Conservation (phyloP, 305 asterid genomes). For the Fraxinus dipetala region DNA sequence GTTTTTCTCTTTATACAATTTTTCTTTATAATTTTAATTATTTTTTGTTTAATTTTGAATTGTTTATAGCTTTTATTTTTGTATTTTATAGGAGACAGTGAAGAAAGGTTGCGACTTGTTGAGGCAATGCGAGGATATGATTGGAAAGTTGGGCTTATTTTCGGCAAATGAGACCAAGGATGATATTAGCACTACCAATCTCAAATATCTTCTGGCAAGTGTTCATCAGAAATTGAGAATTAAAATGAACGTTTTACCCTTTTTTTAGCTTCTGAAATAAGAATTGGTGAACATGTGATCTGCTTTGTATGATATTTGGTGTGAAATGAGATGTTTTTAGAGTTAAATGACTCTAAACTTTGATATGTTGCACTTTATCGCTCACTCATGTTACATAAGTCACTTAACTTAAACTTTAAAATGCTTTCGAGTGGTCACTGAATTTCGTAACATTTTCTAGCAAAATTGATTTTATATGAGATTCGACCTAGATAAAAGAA, state of each 20-base stretch:
- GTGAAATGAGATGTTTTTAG: neutral
- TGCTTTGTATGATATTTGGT: neutral
- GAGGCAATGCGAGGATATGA: conserved; percentile 81
- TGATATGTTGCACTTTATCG: neutral
- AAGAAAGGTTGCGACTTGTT: conserved; percentile 64
- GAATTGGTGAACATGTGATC: neutral
- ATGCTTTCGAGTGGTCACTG: neutral
- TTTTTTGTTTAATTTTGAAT: neutral
- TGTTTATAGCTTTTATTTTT: neutral
- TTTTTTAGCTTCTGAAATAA: neutral
- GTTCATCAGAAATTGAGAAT: neutral
- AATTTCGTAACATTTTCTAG: neutral
- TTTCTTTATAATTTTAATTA: neutral
- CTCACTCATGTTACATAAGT: neutral
- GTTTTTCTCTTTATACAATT: conserved; percentile 21
- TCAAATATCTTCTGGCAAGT: conserved; percentile 81
- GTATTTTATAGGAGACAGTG: conserved; percentile 47
- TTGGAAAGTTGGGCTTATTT: conserved; percentile 72
- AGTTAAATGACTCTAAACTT: neutral
- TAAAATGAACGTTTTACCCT: neutral
- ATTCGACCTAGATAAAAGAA: neutral
- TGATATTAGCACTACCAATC: conserved; percentile 79
- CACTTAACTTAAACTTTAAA: neutral
- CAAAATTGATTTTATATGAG: neutral
- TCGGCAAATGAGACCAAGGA: conserved; percentile 85